A percentile compares a stretch with the other conserved stretches of the same genome.
These are phyloP conservation scores for Colletotrichum trifolii DNA, from an alignment of 2,329 filamentous ascomycete species.

Conservation along the genomic window DNA sequence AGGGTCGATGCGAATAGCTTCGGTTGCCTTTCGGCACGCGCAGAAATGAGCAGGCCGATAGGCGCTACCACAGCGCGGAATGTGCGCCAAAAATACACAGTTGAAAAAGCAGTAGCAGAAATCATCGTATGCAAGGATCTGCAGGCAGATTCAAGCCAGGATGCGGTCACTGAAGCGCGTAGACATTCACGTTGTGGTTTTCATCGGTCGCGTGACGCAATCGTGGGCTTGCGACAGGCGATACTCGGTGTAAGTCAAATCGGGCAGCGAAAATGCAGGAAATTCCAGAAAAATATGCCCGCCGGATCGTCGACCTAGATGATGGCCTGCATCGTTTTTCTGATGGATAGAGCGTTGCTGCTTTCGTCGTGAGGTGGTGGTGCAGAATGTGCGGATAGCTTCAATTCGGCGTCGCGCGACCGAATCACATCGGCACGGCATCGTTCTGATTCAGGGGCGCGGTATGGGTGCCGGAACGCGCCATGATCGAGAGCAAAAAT, in stretches of 20 bases:
- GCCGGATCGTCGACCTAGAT: slow-evolving; percentile 25
- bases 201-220: slow-evolving; percentile 28
- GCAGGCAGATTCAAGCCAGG: neutral
- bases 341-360: slow-evolving; percentile 10
- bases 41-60: too few relatives aligned
- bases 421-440: slow-evolving; percentile 3
- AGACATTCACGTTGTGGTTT: neutral
- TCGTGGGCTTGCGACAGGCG: slow-evolving; percentile 5
- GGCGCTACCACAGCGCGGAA: too few relatives aligned
- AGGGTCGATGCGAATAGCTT: slow-evolving; percentile 31
- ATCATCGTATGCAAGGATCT: too few relatives aligned
- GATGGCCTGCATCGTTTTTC: slow-evolving; percentile 14
- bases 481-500: neutral
- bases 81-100: neutral
- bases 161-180: slow-evolving; percentile 2
- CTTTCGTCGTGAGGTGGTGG: slow-evolving; percentile 24
- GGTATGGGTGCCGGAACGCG: slow-evolving; percentile 16
- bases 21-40: neutral
- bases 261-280: slow-evolving; percentile 24
- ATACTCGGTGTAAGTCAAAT: slow-evolving; percentile 37
- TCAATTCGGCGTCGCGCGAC: slow-evolving; percentile 28
- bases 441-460: neutral
- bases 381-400: slow-evolving; percentile 38
- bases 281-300: slow-evolving; percentile 29
- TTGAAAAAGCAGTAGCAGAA: neutral